Conservation (phyloP, 169 alveolate genomes). For the Eimeria acervulina region DNA sequence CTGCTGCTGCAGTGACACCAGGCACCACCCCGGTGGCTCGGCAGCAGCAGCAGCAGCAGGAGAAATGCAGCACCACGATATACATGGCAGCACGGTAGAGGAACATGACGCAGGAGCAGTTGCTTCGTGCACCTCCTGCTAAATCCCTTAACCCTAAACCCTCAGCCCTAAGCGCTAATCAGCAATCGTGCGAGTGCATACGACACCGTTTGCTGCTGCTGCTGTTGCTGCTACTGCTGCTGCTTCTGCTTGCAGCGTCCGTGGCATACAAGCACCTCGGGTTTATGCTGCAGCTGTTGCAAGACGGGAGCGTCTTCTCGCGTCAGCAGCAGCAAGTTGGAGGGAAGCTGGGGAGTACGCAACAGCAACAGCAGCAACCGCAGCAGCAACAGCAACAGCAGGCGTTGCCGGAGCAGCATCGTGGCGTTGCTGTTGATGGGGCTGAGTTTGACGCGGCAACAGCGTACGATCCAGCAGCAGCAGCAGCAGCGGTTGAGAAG, state of each 20-base stretch:
- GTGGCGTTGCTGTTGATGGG: not conserved
- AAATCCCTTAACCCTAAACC: too few relatives aligned
- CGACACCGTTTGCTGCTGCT: not conserved
- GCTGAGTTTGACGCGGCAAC: not conserved
- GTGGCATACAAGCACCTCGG: slow-evolving; percentile 28
- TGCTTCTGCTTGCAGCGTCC: slow-evolving; percentile 46
- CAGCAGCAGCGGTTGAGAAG: slow-evolving; percentile 56
- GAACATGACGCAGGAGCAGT: too few relatives aligned
- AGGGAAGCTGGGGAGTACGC: not conserved
- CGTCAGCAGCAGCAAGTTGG: slow-evolving; percentile 14
- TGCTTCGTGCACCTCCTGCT: too few relatives aligned
- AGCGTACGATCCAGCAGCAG: too few relatives aligned
- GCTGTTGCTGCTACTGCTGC: not conserved
- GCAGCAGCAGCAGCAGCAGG: too few relatives aligned
- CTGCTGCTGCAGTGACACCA: too few relatives aligned
- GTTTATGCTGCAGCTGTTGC: slow-evolving; percentile 47
- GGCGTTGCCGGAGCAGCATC: not conserved
- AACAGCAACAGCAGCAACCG: not conserved
- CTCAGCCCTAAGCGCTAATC: too few relatives aligned
- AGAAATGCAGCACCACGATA: too few relatives aligned
- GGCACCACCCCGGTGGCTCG: too few relatives aligned
- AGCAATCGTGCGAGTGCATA: too few relatives aligned
- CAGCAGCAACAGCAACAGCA: slow-evolving; percentile 18
- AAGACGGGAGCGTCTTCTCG: slow-evolving; percentile 52
- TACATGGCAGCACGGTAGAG: too few relatives aligned